Evolutionary conservation across 495 filamentous ascomycete genomes (phyloP).

Genomic region (Xylaria bambusicola): DNA sequence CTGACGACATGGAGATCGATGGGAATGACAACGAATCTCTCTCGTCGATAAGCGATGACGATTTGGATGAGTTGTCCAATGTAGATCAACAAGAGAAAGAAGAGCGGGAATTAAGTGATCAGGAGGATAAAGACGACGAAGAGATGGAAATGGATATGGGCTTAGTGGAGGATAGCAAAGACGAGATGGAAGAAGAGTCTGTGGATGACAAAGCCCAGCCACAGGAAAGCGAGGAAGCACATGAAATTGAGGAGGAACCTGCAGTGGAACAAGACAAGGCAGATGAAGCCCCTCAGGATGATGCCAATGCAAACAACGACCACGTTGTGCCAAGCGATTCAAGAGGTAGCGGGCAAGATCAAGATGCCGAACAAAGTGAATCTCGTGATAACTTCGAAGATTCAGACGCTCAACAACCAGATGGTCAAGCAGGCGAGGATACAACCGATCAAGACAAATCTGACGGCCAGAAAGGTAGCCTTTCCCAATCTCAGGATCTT

Average conservation of each 20-base stretch:
- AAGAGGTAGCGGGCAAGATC: slow-evolving; percentile 58
- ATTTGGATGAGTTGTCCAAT: slow-evolving; percentile 59
- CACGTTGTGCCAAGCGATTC: slow-evolving; percentile 69
- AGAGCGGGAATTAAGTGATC: slow-evolving; percentile 32
- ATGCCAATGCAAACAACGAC: slow-evolving; percentile 58
- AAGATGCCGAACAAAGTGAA: slow-evolving; percentile 49
- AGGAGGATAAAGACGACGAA: slow-evolving; percentile 31
- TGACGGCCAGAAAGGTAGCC: slow-evolving; percentile 50
- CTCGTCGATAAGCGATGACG: slow-evolving; percentile 53
- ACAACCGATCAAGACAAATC: slow-evolving; percentile 52
- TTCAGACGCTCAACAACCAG: slow-evolving; percentile 48
- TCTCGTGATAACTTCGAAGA: slow-evolving; percentile 44
- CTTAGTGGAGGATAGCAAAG: slow-evolving; percentile 23
- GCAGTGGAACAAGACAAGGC: slow-evolving; percentile 32
- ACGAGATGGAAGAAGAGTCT: slow-evolving; percentile 34
- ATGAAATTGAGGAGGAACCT: slow-evolving; percentile 49
- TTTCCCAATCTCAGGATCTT: slow-evolving; percentile 55
- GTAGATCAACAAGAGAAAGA: slow-evolving; percentile 44
- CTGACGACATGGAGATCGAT: slow-evolving; percentile 76
- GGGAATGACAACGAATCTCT: slow-evolving; percentile 52
- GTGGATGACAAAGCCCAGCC: slow-evolving; percentile 34
- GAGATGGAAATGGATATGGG: slow-evolving; percentile 32
- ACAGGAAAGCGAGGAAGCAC: slow-evolving; percentile 46
- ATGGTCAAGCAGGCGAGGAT: slow-evolving; percentile 50
- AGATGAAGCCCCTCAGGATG: slow-evolving; percentile 45